phyloP scores from a whole-genome alignment of 2,329 filamentous ascomycete genomes.

The Raffaelea arxii region DNA sequence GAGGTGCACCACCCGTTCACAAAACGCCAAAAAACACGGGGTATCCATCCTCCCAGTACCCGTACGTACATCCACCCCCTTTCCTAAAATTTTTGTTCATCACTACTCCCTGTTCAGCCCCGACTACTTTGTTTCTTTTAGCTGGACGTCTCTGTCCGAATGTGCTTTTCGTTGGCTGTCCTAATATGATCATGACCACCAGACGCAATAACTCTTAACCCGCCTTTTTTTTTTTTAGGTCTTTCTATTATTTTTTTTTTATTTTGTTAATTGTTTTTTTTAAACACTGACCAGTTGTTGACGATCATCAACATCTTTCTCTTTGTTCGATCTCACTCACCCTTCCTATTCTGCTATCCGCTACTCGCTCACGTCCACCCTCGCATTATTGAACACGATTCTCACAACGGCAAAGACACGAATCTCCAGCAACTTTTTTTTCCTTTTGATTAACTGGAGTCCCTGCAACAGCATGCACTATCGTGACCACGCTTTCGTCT shows the following conservation, averaged over 20 bases:
- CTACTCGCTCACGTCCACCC: no score
- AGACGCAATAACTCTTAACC: conserved; percentile 5
- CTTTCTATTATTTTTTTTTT: neutral
- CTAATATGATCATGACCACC: conserved; percentile 11
- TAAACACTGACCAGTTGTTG: no score
- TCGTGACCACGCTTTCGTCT: no score
- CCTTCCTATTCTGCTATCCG: no score
- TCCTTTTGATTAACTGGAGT: no score
- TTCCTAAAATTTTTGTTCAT: conserved; percentile 9
- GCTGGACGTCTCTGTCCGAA: neutral
- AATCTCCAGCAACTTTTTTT: no score
- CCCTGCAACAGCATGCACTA: no score
- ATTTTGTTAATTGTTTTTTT: neutral
- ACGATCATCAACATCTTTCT: neutral
- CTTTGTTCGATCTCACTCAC: neutral
- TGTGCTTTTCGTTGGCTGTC: conserved; percentile 4
- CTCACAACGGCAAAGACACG: no score
- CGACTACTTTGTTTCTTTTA: conserved; percentile 5
- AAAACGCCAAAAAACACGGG: no score
- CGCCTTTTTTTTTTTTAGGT: neutral
- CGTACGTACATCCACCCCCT: conserved; percentile 5
- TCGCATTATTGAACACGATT: no score
- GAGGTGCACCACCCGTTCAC: no score
- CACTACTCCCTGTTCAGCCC: conserved; percentile 9
- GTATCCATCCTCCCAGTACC: neutral